Evolutionary conservation across 345 rosid species (phyloP).

Genomic region (Pelargonium nanum): DNA sequence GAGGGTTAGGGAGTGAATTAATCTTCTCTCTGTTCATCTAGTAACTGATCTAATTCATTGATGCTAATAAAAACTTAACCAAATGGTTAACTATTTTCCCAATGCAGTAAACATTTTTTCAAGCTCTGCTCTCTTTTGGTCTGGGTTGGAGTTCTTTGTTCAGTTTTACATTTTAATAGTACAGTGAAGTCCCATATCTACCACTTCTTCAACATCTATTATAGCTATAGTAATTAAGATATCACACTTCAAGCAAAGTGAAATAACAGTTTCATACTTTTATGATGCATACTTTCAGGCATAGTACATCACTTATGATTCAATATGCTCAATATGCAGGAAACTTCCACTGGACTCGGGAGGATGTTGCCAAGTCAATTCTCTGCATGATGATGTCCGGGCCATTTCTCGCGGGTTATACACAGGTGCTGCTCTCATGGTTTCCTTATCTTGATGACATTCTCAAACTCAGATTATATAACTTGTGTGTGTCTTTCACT

Average conservation of each 20-base stretch:
- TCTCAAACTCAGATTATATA: constrained; percentile 8
- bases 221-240: background rate
- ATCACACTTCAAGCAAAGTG: background rate
- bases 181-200: background rate
- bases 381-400: constrained; percentile 96
- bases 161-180: no score
- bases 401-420: constrained; percentile 91
- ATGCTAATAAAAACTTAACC: no score
- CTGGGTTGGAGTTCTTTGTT: no score
- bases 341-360: constrained; percentile 86
- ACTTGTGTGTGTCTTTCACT: constrained; percentile 9
- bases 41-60: no score
- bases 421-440: constrained; percentile 47
- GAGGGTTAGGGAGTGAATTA: no score
- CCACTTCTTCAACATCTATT: background rate
- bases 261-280: background rate
- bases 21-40: no score
- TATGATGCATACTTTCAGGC: background rate
- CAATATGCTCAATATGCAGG: constrained; percentile 32
- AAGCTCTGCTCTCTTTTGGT: no score
- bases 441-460: constrained; percentile 5
- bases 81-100: no score
- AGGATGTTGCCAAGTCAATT: constrained; percentile 84
- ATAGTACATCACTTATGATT: constrained; percentile 1
- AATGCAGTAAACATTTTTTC: no score